These are phyloP conservation scores for Hura crepitans DNA, from an alignment of 441 rosid species.

Conservation along the genomic window DNA sequence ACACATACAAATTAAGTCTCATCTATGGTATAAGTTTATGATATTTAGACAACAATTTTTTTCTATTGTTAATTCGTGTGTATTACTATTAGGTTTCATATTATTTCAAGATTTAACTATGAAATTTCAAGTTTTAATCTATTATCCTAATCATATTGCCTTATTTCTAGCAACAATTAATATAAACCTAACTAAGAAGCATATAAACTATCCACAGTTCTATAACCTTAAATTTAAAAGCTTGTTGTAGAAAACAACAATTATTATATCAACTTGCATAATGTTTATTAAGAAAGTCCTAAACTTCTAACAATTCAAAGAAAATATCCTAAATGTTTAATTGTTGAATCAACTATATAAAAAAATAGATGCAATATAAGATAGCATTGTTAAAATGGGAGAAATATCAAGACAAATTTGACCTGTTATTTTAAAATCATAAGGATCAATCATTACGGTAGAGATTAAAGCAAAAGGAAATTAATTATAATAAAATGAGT, in stretches of 20 bases:
- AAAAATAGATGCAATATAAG: too few species aligned
- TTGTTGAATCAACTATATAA: slow-evolving; percentile 7
- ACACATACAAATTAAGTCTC: not conserved
- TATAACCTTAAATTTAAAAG: not conserved
- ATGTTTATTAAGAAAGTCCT: not conserved
- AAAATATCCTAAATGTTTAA: not conserved
- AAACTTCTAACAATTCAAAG: not conserved
- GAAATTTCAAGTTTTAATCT: not conserved
- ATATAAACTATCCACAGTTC: not conserved
- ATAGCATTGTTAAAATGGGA: too few species aligned
- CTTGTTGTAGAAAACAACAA: not conserved
- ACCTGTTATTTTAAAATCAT: too few species aligned
- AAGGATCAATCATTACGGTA: too few species aligned
- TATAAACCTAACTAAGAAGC: not conserved
- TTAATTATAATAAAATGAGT: too few species aligned
- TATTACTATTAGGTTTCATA: not conserved
- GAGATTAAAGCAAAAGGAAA: too few species aligned
- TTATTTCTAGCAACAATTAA: not conserved
- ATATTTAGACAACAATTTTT: not conserved
- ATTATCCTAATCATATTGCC: not conserved
- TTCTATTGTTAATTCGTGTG: not conserved
- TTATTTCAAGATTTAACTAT: not conserved
- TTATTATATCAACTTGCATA: not conserved
- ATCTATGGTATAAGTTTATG: not conserved
- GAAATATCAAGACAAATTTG: too few species aligned